Percentiles rank a stretch among this genome's conserved stretches.
phyloP scores from a whole-genome alignment of 805 yeast species.

The Myxozyma mucilagina region DNA sequence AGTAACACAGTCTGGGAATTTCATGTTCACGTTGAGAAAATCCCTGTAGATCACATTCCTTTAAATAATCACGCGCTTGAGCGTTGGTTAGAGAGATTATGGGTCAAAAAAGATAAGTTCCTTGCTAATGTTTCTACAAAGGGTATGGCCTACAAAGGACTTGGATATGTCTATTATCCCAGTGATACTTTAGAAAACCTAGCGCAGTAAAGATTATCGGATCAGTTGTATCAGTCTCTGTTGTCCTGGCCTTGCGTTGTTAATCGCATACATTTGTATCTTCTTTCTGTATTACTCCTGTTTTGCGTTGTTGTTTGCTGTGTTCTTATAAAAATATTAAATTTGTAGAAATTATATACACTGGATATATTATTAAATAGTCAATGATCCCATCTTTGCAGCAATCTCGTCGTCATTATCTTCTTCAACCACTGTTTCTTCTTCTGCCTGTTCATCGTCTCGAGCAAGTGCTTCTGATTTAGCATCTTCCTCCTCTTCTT shows the following conservation, averaged over 20 bases:
- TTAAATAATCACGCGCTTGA: conserved; percentile 41
- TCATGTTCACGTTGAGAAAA: conserved; percentile 25
- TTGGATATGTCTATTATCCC: conserved; percentile 42
- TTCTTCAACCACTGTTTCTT: conserved; percentile 44
- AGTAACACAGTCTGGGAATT: conserved; percentile 11
- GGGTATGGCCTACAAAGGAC: conserved; percentile 43
- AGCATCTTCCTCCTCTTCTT: conserved; percentile 36
- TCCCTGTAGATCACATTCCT: conserved; percentile 36
- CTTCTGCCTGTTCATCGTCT: conserved; percentile 46
- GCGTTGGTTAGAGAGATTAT: conserved; percentile 41
- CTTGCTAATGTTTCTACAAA: conserved; percentile 53
- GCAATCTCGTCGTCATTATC: conserved; percentile 43
- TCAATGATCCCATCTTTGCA: conserved; percentile 57
- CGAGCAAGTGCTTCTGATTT: conserved; percentile 54
- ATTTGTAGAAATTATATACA: no score
- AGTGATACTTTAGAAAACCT: conserved; percentile 4
- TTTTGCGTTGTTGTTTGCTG: not conserved
- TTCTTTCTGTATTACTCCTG: not conserved
- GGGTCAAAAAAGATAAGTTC: conserved; percentile 51
- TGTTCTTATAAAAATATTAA: no score
- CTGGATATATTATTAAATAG: conserved; percentile 39
- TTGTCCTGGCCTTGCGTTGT: not conserved
- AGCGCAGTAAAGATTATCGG: not conserved
- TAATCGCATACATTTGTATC: no score
- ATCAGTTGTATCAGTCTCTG: no score